Evolutionary conservation across 345 rosid species (phyloP).

Genomic region (Aquilaria yunnanensis): DNA sequence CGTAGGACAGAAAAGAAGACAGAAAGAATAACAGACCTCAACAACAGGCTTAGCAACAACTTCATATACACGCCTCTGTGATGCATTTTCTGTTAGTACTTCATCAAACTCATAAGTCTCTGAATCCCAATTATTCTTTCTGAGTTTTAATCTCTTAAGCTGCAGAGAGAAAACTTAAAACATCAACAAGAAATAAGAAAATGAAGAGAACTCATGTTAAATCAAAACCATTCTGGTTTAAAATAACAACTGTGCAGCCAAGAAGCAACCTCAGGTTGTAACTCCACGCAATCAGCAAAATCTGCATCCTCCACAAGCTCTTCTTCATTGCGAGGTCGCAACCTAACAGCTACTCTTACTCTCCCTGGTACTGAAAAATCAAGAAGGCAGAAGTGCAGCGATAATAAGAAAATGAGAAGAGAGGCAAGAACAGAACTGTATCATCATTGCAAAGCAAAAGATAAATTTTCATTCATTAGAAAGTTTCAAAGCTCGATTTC

Average conservation of each 20-base stretch:
- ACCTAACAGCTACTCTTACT: conserved; percentile 93
- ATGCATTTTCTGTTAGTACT: conserved; percentile 90
- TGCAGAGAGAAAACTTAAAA: conserved; percentile 16
- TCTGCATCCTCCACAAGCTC: conserved; percentile 90
- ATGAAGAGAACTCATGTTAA: not conserved
- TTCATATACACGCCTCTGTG: conserved; percentile 94
- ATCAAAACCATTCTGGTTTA: not conserved
- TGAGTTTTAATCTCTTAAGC: conserved; percentile 92
- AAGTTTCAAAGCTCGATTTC: not conserved
- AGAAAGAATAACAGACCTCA: conserved; percentile 47
- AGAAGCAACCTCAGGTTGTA: conserved; percentile 82
- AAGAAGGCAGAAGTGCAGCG: not conserved
- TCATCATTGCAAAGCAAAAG: not conserved
- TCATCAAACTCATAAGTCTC: conserved; percentile 98
- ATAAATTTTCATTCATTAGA: not conserved
- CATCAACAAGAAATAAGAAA: conserved; percentile 1
- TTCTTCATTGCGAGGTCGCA: conserved; percentile 86
- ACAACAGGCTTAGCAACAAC: conserved; percentile 99
- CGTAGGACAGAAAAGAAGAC: not conserved
- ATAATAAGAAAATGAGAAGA: too few relatives aligned
- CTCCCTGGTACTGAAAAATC: conserved; percentile 74
- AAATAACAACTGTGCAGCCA: conserved; percentile 6
- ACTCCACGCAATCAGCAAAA: conserved; percentile 95
- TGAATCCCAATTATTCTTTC: conserved; percentile 96
- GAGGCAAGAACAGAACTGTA: too few relatives aligned